A percentile compares a stretch with the other conserved stretches of the same genome.
Evolutionary conservation across 1,139 yeast species (phyloP).

Genomic region (Hansenula anomala): DNA sequence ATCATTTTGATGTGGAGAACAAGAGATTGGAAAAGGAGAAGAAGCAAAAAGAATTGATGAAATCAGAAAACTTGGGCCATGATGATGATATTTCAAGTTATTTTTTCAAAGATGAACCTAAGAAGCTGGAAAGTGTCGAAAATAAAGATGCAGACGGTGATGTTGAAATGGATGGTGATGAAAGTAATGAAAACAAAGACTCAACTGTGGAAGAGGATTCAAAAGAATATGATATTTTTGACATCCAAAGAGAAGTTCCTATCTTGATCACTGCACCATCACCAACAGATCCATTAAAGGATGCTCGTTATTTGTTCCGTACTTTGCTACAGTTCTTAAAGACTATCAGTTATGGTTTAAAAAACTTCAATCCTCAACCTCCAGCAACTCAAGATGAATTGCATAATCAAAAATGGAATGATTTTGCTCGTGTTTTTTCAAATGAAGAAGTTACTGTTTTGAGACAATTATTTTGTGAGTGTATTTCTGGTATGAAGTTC

Average conservation of each 20-base stretch:
- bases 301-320: slow-evolving; percentile 82
- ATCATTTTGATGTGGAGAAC: slow-evolving; percentile 51
- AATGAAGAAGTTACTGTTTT: slow-evolving; percentile 80
- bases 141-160: slow-evolving; percentile 24
- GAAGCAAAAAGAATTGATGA: slow-evolving; percentile 39
- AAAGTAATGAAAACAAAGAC: slow-evolving; percentile 13
- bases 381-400: slow-evolving; percentile 59
- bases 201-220: slow-evolving; percentile 4
- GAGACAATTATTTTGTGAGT: slow-evolving; percentile 75
- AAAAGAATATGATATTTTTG: slow-evolving; percentile 37
- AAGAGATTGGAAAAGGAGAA: slow-evolving; percentile 38
- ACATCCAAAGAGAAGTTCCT: slow-evolving; percentile 42
- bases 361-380: slow-evolving; percentile 86
- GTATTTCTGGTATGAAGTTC: slow-evolving; percentile 74
- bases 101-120: slow-evolving; percentile 1
- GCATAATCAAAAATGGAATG: slow-evolving; percentile 75
- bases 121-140: background rate
- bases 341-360: slow-evolving; percentile 85
- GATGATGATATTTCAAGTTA: slow-evolving; percentile 18
- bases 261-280: slow-evolving; percentile 39
- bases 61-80: slow-evolving; percentile 28
- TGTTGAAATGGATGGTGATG: slow-evolving; percentile 22
- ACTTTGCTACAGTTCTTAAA: slow-evolving; percentile 87
- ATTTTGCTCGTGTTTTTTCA: slow-evolving; percentile 77
- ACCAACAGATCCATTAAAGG: slow-evolving; percentile 68